Conservation (phyloP, 169 alveolate genomes). For the Hepatocystis sp. region DNA sequence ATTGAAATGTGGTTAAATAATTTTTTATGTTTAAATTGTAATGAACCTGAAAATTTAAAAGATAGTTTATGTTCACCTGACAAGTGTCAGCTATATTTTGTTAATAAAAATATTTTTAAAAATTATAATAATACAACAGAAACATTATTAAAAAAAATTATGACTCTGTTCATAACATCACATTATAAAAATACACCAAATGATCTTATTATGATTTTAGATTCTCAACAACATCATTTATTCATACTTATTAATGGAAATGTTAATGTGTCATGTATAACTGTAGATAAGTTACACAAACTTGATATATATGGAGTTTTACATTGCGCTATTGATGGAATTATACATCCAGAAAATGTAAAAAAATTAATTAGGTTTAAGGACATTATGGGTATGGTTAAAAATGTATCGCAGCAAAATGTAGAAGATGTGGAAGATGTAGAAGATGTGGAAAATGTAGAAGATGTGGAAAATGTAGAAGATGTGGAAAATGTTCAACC, state of each 20-base stretch:
- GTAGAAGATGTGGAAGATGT: conserved; percentile 32
- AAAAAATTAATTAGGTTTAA: conserved; percentile 8
- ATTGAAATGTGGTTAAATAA: conserved; percentile 98
- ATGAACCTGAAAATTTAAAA: conserved; percentile 90
- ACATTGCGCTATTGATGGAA: conserved; percentile 88
- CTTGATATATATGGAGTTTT: conserved; percentile 81
- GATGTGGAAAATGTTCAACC: conserved; percentile 91
- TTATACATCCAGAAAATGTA: neutral
- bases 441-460: conserved; percentile 84
- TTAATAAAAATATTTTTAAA: conserved; percentile 98
- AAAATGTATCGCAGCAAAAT: neutral
- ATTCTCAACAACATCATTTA: conserved; percentile 99
- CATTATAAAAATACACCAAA: conserved; percentile 99
- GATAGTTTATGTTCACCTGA: conserved; percentile 94
- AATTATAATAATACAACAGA: conserved; percentile 98
- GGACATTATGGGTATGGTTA: conserved; percentile 6
- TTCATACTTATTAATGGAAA: conserved; percentile 92
- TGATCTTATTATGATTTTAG: conserved; percentile 98
- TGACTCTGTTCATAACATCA: conserved; percentile 97
- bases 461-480: conserved; percentile 78
- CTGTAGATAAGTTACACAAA: conserved; percentile 27
- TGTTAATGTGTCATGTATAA: neutral
- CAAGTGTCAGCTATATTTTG: conserved; percentile 95
- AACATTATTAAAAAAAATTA: conserved; percentile 94
- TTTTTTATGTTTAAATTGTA: conserved; percentile 97